Percentiles rank a stretch among this genome's conserved stretches.
phyloP scores from a whole-genome alignment of 352 stramenopile genomes.

The Globisporangium cystogenes region DNA sequence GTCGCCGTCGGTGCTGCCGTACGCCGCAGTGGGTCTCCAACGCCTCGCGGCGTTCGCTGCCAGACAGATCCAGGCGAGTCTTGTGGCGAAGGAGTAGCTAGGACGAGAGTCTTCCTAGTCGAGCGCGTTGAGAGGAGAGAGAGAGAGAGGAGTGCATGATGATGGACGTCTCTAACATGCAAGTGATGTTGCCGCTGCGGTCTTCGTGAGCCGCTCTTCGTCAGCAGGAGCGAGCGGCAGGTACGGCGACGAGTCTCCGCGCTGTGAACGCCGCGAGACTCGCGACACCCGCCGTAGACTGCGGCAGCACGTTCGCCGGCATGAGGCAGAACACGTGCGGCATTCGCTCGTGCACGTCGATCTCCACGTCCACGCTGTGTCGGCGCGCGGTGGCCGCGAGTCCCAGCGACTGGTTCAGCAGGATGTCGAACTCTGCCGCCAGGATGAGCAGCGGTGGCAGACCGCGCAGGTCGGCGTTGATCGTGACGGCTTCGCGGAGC shows the following conservation, averaged over 20 bases:
- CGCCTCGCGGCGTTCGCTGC: conserved; percentile 35
- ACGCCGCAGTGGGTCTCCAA: conserved; percentile 34
- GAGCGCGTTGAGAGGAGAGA: background rate
- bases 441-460: conserved; percentile 32
- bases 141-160: background rate
- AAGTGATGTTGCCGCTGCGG: background rate
- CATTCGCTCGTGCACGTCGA: conserved; percentile 29
- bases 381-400: conserved; percentile 21
- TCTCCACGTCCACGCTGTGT: conserved; percentile 26
- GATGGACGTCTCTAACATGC: background rate
- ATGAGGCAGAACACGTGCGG: conserved; percentile 37
- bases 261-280: conserved; percentile 31
- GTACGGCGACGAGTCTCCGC: conserved; percentile 6
- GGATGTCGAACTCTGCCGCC: conserved; percentile 19
- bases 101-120: background rate
- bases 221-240: background rate
- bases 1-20: conserved; percentile 41
- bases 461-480: conserved; percentile 12
- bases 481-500: conserved; percentile 3
- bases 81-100: background rate
- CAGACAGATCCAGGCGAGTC: conserved; percentile 13
- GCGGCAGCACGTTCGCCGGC: conserved; percentile 16
- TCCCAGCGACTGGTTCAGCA: conserved; percentile 23
- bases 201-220: no score
- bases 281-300: conserved; percentile 25